Base-by-base conservation (phyloP, 2,329 filamentous ascomycete genomes). In the Diaporthe nobilis region DNA sequence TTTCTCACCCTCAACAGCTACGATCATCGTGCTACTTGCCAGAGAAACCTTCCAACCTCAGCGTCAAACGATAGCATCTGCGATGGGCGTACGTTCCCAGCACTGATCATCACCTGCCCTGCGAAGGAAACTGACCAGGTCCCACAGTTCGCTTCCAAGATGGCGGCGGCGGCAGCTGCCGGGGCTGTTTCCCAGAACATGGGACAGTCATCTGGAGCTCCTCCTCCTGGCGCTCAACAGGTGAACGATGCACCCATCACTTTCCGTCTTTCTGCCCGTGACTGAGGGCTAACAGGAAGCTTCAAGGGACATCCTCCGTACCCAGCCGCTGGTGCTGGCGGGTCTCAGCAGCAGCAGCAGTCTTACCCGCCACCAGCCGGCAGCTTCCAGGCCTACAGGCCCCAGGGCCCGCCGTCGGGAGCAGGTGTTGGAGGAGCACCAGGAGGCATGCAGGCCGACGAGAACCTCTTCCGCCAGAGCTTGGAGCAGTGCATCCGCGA, bases 401-500 rank as follows among this genome's bases (percentile, higher is more conserved):
- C 60, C 7, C 39, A 9, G 4, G 60, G 60, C 9, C 7, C 37
- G 4, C 37, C 60, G 7, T 4, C 58, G 17, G 37, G n/a, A 28
- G 37, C 37, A 44, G 60, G 22, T 20, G 53, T 28, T 20, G 28
- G 28, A 17, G 53, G 28, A 28, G 58, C n/a, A 28, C 13, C n/a
- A 12, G 58, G 37, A 44, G 58, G 58, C 12, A 63, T n/a, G 60
- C 39, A 47, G 39, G 25, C 42, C 39, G 60, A 63, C 9, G 60
- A 63, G 60, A 63, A 37, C 60, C 39, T 63, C 60, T 63, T 63
- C 39, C 60, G 60, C 25, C 60, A 63, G 60, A 63, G 60, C 39
- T 9, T 63, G 39, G 60, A 63, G 60, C 60, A 63, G 60, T 63
- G 60, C 60, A 63, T 63, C 60, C 60, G 60, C 8, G 60, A 63